A percentile compares a stretch with the other conserved stretches of the same genome.
These are phyloP conservation scores for Claviceps paspali DNA, from an alignment of 2,329 filamentous ascomycete species.

Conservation along the genomic window DNA sequence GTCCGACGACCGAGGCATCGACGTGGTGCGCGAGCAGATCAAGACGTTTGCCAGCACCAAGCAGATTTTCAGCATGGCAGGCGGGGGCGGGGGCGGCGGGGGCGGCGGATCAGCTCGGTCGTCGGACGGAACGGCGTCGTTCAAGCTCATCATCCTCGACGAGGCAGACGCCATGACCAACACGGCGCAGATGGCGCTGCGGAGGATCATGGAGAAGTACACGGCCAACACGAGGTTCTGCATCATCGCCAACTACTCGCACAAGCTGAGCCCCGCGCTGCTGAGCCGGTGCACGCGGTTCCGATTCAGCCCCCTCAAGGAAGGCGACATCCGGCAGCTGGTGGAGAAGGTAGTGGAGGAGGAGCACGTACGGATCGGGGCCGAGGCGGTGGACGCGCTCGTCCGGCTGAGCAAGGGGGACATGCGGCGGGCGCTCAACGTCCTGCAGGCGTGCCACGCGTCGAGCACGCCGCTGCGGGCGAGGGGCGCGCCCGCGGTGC, in stretches of 20 bases:
- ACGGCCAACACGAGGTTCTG: constrained; percentile 96
- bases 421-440: constrained; percentile 89
- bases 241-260: constrained; percentile 97
- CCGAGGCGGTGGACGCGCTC: constrained; percentile 67
- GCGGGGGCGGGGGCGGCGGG: no score
- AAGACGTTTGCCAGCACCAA: constrained; percentile 98
- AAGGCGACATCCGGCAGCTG: constrained; percentile 66
- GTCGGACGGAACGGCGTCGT: no score
- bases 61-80: constrained; percentile 76
- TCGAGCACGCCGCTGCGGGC: constrained; percentile 62
- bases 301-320: constrained; percentile 84
- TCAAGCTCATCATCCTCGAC: constrained; percentile 93
- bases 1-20: constrained; percentile 92
- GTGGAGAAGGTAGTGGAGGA: constrained; percentile 84
- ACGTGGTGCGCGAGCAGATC: constrained; percentile 96
- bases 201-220: constrained; percentile 98
- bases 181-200: constrained; percentile 91
- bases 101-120: constrained; percentile 36
- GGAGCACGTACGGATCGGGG: constrained; percentile 70
- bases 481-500: constrained; percentile 42
- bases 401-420: constrained; percentile 85
- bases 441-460: constrained; percentile 90
- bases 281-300: constrained; percentile 90
- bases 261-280: constrained; percentile 88
- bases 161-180: constrained; percentile 99